These are phyloP conservation scores for Canavalia gladiata DNA, from an alignment of 306 rosid species.

Conservation along the genomic window DNA sequence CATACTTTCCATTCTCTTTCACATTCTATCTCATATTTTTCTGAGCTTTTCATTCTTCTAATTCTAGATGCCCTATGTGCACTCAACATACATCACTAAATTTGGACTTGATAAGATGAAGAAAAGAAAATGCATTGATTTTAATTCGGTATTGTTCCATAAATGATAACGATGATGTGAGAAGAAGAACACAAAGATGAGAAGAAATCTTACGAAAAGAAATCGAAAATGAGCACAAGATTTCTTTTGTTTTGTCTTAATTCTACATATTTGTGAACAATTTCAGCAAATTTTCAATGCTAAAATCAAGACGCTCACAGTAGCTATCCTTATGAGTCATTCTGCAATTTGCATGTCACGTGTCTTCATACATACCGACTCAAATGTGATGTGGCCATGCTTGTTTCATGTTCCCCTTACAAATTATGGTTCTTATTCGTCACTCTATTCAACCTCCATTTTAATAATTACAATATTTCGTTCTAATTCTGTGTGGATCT, in stretches of 20 bases:
- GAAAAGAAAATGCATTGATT: no score
- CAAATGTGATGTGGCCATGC: not conserved
- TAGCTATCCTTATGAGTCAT: slow-evolving; percentile 50
- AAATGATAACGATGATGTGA: no score
- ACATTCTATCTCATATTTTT: no score
- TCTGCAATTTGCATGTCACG: not conserved
- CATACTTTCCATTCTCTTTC: no score
- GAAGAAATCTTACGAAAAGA: no score
- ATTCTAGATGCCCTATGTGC: no score
- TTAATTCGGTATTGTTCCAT: no score
- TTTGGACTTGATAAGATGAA: no score
- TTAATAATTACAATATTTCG: slow-evolving; percentile 2
- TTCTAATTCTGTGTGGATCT: not conserved
- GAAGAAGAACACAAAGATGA: no score
- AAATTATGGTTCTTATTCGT: slow-evolving; percentile 54
- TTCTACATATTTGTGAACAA: slow-evolving; percentile 50
- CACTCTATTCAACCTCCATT: slow-evolving; percentile 49
- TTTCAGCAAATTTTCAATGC: slow-evolving; percentile 58
- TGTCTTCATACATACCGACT: not conserved
- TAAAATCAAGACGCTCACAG: slow-evolving; percentile 58
- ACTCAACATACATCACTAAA: no score
- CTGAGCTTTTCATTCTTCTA: no score
- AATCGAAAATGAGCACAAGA: no score
- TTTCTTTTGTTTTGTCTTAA: not conserved
- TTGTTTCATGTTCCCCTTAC: slow-evolving; percentile 21